Conservation (phyloP, 352 stramenopile species). For the Phytophthora crassamura region DNA sequence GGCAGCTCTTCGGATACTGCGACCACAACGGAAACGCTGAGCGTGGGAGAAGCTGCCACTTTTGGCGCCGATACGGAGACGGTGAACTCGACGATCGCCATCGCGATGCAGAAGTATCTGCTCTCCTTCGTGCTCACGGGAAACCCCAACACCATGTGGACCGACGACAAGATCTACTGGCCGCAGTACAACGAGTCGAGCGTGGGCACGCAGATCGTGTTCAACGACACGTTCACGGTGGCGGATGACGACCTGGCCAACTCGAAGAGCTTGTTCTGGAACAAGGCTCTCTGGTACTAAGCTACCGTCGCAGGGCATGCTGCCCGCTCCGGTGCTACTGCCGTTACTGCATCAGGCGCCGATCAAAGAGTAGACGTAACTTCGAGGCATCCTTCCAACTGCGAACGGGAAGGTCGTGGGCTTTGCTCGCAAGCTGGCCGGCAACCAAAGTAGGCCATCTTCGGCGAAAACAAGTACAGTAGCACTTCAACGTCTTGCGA, state of each 20-base stretch:
- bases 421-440: neutral
- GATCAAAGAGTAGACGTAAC: neutral
- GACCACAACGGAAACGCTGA: neutral
- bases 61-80: neutral
- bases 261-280: conserved; percentile 30
- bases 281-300: conserved; percentile 42
- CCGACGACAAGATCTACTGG: conserved; percentile 39
- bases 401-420: neutral
- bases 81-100: conserved; percentile 23
- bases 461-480: neutral
- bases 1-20: conserved; percentile 11
- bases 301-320: neutral
- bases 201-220: conserved; percentile 29
- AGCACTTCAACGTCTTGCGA: neutral
- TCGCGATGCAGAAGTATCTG: conserved; percentile 38
- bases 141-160: conserved; percentile 31
- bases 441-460: no score
- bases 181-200: conserved; percentile 26
- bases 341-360: neutral
- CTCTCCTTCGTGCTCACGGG: conserved; percentile 35
- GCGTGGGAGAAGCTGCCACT: no score
- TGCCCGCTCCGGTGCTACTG: neutral
- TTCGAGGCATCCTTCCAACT: neutral
- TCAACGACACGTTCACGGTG: conserved; percentile 36
- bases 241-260: conserved; percentile 30